Percentiles rank a stretch among this genome's conserved stretches.
Conservation (phyloP, 805 yeast species). For the Sungouiozyma ichnusensis region DNA sequence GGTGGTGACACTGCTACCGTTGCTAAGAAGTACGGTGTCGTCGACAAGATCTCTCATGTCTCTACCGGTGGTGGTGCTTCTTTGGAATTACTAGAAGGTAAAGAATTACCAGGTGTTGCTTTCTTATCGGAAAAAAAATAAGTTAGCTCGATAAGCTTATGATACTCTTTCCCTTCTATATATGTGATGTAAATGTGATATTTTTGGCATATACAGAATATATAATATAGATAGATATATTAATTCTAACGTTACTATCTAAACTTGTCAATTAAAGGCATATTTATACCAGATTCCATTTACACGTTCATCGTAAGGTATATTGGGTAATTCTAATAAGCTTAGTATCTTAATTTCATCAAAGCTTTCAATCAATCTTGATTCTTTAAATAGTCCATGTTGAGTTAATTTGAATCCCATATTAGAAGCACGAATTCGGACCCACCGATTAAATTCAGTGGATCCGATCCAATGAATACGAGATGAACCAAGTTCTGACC, state of each 20-base stretch:
- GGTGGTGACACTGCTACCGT: slow-evolving; percentile 99
- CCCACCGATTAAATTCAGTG: slow-evolving; percentile 23
- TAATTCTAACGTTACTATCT: not conserved
- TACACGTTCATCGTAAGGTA: slow-evolving; percentile 4
- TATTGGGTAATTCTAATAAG: slow-evolving; percentile 13
- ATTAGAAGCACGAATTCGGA: slow-evolving; percentile 17
- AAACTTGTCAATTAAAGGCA: not conserved
- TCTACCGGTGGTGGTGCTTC: slow-evolving; percentile 99
- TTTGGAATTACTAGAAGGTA: slow-evolving; percentile 96
- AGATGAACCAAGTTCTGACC: slow-evolving; percentile 26
- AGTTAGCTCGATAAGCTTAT: slow-evolving; percentile 5
- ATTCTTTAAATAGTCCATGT: slow-evolving; percentile 23
- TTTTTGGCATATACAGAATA: no score
- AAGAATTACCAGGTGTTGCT: slow-evolving; percentile 94
- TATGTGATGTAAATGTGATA: no score
- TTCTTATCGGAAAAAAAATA: slow-evolving; percentile 69
- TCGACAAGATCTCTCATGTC: slow-evolving; percentile 93
- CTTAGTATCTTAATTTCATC: slow-evolving; percentile 21
- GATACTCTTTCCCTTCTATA: not conserved
- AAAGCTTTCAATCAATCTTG: slow-evolving; percentile 16
- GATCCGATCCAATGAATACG: slow-evolving; percentile 27
- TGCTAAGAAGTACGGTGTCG: slow-evolving; percentile 96
- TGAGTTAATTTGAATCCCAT: slow-evolving; percentile 23
- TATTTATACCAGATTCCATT: slow-evolving; percentile 6
- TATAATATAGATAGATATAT: no score